Conservation (phyloP, 805 yeast genomes). For the Sugiyamaella boreocaroliniensis region DNA sequence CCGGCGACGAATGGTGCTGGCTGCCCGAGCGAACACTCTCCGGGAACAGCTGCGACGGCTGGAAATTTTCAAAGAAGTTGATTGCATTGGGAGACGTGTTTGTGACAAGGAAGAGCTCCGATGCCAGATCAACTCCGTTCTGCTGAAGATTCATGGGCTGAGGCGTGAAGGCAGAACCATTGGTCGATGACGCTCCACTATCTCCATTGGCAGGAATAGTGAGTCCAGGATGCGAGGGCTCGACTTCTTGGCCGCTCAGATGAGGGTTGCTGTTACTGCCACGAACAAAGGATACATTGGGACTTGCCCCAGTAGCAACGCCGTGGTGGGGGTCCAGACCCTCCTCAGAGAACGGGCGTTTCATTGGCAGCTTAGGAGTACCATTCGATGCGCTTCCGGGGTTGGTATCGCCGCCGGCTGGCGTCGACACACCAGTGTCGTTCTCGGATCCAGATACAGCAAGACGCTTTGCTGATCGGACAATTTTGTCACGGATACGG, state of each 20-base stretch:
- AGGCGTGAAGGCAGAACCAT: neutral
- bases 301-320: neutral
- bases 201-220: neutral
- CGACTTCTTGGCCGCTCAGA: neutral
- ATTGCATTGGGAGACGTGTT: slow-evolving; percentile 25
- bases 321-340: neutral
- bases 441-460: neutral
- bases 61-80: slow-evolving; percentile 43
- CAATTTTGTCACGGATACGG: slow-evolving; percentile 18
- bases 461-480: slow-evolving; percentile 14
- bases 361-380: neutral
- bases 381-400: neutral
- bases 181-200: neutral
- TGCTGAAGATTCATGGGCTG: neutral
- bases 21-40: slow-evolving; percentile 17
- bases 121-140: slow-evolving; percentile 8
- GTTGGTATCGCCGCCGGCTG: neutral
- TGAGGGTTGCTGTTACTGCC: neutral
- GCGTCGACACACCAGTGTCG: neutral
- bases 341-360: slow-evolving; percentile 3
- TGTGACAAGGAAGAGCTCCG: slow-evolving; percentile 30
- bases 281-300: neutral
- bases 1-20: slow-evolving; percentile 5
- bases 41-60: slow-evolving; percentile 53
- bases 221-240: neutral